These are phyloP conservation scores for Globisporangium radiosum DNA, from an alignment of 352 stramenopile genomes.

Conservation along the genomic window DNA sequence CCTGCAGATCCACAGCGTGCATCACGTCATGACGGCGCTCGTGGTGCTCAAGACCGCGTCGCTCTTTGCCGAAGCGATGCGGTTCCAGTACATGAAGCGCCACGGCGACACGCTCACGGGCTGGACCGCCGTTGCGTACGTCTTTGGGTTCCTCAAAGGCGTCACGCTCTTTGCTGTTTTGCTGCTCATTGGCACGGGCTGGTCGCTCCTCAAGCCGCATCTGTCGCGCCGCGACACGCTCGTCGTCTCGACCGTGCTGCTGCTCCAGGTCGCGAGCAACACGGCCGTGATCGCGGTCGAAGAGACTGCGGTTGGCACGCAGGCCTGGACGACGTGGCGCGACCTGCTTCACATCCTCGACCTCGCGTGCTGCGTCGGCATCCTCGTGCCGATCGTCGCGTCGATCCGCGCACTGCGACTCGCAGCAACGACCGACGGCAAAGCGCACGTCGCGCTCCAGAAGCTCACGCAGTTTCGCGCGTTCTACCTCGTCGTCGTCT, in stretches of 20 bases:
- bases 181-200: conserved; percentile 96
- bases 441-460: conserved; percentile 77
- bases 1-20: conserved; percentile 88
- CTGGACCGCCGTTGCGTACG: conserved; percentile 93
- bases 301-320: conserved; percentile 74
- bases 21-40: conserved; percentile 94
- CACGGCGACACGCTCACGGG: conserved; percentile 90
- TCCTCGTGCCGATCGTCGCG: conserved; percentile 97
- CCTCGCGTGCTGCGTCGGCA: conserved; percentile 94
- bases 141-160: conserved; percentile 94
- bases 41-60: conserved; percentile 90
- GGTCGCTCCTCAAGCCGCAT: conserved; percentile 96
- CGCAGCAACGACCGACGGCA: conserved; percentile 85
- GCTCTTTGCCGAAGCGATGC: conserved; percentile 93
- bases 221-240: conserved; percentile 91
- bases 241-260: conserved; percentile 91
- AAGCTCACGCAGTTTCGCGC: conserved; percentile 95
- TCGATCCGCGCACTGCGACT: conserved; percentile 82
- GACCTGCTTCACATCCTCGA: conserved; percentile 95
- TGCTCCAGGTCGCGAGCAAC: conserved; percentile 93
- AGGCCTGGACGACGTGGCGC: conserved; percentile 59
- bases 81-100: conserved; percentile 94
- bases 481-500: conserved; percentile 96
- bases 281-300: conserved; percentile 88
- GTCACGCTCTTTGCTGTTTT: conserved; percentile 97